Evolutionary conservation across 805 yeast genomes (phyloP), one percentile per base, ranked within the genome.

Genomic region (Saccharomyces mikatae): DNA sequence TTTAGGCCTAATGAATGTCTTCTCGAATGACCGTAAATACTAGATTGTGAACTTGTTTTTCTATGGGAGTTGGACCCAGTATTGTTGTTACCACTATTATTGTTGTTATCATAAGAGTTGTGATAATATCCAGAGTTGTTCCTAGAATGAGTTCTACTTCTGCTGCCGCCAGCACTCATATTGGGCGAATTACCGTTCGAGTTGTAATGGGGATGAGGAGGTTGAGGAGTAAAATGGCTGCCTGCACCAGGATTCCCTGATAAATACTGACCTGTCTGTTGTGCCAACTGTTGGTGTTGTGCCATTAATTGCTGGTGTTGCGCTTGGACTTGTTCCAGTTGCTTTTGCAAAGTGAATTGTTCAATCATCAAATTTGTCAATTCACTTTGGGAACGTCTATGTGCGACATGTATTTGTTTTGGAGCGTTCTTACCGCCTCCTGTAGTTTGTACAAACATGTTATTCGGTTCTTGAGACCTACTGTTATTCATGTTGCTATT

Each of bases 321-420:
- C 24, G 86, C 91, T 69, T 90, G 96, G 2, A 89, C 96, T 59
- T 82, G 77, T 63, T 94, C 97, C 74, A 91, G 78, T 68, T 92
- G 97, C 63, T 92, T 90, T 71, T 94, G 97, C 56, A 94, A 77
- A 32, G 76, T 84, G 68, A 87, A 82, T 67, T 87, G 95, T 71
- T 92, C 98, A 64, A 89, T 77, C 96, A 92, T 92, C 60, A 92
- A 76, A 53, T 86, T 87, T 2, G 98, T 92, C 68, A 94, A 77
- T 69, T 94, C 99, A 61, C 91, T 83, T n/a, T 97, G 97, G 2
- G 97, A 87, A 57, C 96, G 80, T 65, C 98, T 81, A 66, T 94
- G 98, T n/a, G 98, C 98, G 60, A 92, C 90, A 72, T 90, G 95
- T 56, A 94, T 77, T 57, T 81, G 82, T 60, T 80, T 79, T 44